Evolutionary conservation across 2,329 filamentous ascomycete species (phyloP), one percentile per base, ranked within the genome.

Genomic region (Paraphaeosphaeria minitans): DNA sequence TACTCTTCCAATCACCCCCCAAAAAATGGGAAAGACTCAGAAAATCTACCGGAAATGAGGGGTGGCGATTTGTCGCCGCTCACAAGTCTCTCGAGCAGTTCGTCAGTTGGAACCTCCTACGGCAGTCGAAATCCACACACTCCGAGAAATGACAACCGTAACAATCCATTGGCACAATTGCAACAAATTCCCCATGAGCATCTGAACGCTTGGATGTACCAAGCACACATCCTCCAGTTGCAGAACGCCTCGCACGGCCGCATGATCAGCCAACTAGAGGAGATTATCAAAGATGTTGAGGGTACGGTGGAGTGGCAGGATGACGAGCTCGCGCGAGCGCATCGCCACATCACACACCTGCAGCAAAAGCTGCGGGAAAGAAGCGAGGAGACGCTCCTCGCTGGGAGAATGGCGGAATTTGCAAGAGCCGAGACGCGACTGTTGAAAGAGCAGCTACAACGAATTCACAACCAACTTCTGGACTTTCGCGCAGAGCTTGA

Each of bases 261-360:
- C 29, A 46, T 50, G 39, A 55, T 56, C 35, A 43, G 53, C 4
- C 35, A 35, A 33, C 29, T 53, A 8, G 19, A 53, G 16, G 42
- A 56, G 21, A 45, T 56, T 7, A 29, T 56, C 48, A 33, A 53
- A 6, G 57, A 59, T 14, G 16, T 33, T 1, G 57, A 59, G 45
- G 53, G 46, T 14, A 58, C 52, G 2, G 14, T 58, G 3, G 37
- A 52, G 16, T 58, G 56, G 56, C 56, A 58, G 21, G 47, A 58
- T n/a, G 22, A 52, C 2, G 31, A 47, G 21, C 39, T 58, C 10
- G 27, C 29, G n/a, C 27, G 12, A 5, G 42, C 53, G 27, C 35
- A 55, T 24, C 31, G 35, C 24, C 14, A 39, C 35, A 63, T 37
- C 27, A 54, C 7, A 13, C 21, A 45, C 2, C 58, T 14, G 51